Base-by-base conservation (phyloP, 2,329 filamentous ascomycete species). In the Graphiopsis chlorocephala region DNA sequence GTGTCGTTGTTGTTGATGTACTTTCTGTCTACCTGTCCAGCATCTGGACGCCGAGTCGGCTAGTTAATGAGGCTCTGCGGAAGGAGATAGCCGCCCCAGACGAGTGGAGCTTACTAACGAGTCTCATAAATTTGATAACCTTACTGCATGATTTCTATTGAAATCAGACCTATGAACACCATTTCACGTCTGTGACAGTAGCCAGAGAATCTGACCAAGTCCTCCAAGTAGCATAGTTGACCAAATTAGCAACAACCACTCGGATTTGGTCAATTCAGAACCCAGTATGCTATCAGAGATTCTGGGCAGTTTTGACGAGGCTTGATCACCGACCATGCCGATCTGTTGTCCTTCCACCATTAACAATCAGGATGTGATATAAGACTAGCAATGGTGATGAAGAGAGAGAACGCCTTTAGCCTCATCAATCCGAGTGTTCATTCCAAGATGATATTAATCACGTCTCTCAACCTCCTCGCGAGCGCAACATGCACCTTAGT, bases 61-160 rank as follows among this genome's bases (percentile, higher is more conserved):
- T 10, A 23, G 3, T 31, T 48, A 38, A 25, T 35, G 56, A 26
- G 57, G 57, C 57, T 60, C 57, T 60, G 45, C 57, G 57, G 57
- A 26, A 31, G 42, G 15, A 45, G 58, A 17, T 17, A 47, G 38
- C 58, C 58, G 58, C 58, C 57, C 57, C 57, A 45, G 31, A 60
- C 25, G n/a, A 2, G n/a, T 45, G 38, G 38, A 45, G 38, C 38
- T 45, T 45, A n/a, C 23, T 42, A 15, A n/a, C 35, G 17, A n/a
- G 38, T 45, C 5, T 45, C 38, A n/a, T n/a, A n/a, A n/a, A n/a
- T n/a, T n/a, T n/a, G n/a, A n/a, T n/a, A n/a, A n/a, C n/a, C n/a
- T n/a, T n/a, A n/a, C n/a, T n/a, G n/a, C n/a, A 11, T 31, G 29
- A 31, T 6, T 11, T 11, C 11, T 7, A 31, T 31, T 15, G 15